Percentiles rank a stretch among this genome's conserved stretches.
These are phyloP conservation scores for Sporisorium reilianum DNA, from an alignment of 1,284 basidiomycete genomes.

Conservation along the genomic window DNA sequence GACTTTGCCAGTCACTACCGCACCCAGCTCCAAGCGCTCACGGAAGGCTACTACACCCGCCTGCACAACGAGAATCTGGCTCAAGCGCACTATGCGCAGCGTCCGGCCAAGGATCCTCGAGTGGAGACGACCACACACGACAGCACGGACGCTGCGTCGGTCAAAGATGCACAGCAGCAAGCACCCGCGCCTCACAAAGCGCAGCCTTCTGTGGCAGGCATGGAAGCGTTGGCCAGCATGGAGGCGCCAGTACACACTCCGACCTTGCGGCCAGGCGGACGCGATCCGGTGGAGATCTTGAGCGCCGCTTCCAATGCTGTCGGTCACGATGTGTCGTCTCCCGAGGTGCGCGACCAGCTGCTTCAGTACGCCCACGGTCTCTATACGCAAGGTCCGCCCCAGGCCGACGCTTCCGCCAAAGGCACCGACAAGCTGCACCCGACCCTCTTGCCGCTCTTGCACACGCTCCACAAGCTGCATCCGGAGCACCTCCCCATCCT, in stretches of 20 bases:
- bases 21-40: slow-evolving; percentile 59
- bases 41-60: slow-evolving; percentile 61
- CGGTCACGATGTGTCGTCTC: slow-evolving; percentile 48
- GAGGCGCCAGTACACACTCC: slow-evolving; percentile 45
- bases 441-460: slow-evolving; percentile 61
- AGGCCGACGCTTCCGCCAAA: slow-evolving; percentile 18
- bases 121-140: neutral
- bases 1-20: slow-evolving; percentile 66
- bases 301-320: slow-evolving; percentile 53
- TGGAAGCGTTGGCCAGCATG: slow-evolving; percentile 14
- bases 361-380: slow-evolving; percentile 65
- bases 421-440: slow-evolving; percentile 58
- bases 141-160: neutral
- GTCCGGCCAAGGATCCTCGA: slow-evolving; percentile 7
- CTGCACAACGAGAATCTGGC: slow-evolving; percentile 55
- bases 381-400: slow-evolving; percentile 52
- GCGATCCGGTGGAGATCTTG: slow-evolving; percentile 61
- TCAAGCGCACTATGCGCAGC: slow-evolving; percentile 39
- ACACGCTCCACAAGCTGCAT: slow-evolving; percentile 63
- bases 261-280: slow-evolving; percentile 29
- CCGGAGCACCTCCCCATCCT: slow-evolving; percentile 61
- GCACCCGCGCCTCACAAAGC: neutral
- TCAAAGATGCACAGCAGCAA: neutral
- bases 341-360: slow-evolving; percentile 62
- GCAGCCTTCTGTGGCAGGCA: neutral